Evolutionary conservation across 805 yeast genomes (phyloP).

Genomic region (Candida insectalens): DNA sequence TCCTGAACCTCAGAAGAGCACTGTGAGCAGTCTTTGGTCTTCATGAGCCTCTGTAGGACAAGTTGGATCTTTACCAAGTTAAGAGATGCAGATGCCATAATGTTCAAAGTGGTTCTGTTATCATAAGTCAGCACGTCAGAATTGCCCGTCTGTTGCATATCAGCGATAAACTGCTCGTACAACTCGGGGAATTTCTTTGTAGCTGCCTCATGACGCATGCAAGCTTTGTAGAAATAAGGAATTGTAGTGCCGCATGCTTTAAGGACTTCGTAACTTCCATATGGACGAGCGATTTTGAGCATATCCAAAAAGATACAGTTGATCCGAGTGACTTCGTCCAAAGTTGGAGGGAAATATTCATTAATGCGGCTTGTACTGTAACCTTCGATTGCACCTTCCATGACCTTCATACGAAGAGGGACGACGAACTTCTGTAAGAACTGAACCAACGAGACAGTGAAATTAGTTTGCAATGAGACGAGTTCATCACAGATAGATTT

Average conservation of each 20-base stretch:
- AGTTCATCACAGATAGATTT: constrained; percentile 57
- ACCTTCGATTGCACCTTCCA: constrained; percentile 42
- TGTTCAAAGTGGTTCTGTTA: constrained; percentile 44
- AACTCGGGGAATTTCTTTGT: constrained; percentile 50
- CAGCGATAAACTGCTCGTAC: constrained; percentile 31
- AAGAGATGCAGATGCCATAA: constrained; percentile 52
- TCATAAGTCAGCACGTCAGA: constrained; percentile 27
- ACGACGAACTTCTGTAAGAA: constrained; percentile 71
- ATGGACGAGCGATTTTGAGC: constrained; percentile 52
- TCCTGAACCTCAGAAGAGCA: constrained; percentile 8
- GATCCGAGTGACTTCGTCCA: constrained; percentile 86
- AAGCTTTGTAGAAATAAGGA: constrained; percentile 88
- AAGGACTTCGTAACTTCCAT: constrained; percentile 67
- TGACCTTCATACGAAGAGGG: constrained; percentile 63
- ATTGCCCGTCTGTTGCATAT: constrained; percentile 23
- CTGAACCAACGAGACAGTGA: constrained; percentile 61
- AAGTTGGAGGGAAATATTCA: constrained; percentile 84
- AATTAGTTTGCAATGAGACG: constrained; percentile 60
- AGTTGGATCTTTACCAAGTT: constrained; percentile 66
- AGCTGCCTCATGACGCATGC: constrained; percentile 91
- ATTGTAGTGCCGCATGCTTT: constrained; percentile 74
- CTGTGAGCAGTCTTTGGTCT: constrained; percentile 35
- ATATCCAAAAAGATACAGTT: constrained; percentile 79
- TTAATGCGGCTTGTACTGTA: constrained; percentile 61
- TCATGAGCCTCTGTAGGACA: constrained; percentile 51